Percentiles rank a stretch among this genome's conserved stretches.
Evolutionary conservation across 2,329 filamentous ascomycete genomes (phyloP).

Genomic region (Neophaeococcomyces mojaviensis): DNA sequence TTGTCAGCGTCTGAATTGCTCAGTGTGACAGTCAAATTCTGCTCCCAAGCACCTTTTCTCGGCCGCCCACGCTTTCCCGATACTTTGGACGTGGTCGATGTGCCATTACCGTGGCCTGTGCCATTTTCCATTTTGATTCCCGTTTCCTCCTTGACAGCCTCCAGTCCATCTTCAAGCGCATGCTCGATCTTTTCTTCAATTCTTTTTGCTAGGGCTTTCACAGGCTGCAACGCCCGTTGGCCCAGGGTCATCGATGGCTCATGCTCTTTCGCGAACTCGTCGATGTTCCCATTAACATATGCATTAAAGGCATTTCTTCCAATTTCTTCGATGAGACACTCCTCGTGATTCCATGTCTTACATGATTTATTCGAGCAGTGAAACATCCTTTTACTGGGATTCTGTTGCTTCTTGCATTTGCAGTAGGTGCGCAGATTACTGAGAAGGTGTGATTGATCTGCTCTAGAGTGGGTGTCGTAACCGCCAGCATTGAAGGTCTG

Average conservation of each 20-base stretch:
- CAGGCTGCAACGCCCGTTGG: no score
- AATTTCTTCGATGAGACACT: constrained; percentile 52
- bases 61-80: no score
- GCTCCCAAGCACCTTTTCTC: no score
- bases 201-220: no score
- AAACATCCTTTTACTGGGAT: constrained; percentile 54
- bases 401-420: constrained; percentile 53
- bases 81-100: no score
- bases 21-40: no score
- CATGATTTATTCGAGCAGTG: constrained; percentile 50
- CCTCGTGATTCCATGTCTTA: constrained; percentile 56
- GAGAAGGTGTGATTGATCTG: constrained; percentile 5
- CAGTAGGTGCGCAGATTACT: constrained; percentile 35
- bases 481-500: constrained; percentile 50
- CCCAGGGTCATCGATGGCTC: not conserved
- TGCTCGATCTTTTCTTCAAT: no score
- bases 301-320: not conserved
- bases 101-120: no score
- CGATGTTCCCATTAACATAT: not conserved
- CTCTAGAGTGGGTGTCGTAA: not conserved
- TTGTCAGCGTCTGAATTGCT: no score
- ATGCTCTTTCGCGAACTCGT: not conserved
- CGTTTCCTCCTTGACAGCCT: no score
- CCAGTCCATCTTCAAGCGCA: no score
- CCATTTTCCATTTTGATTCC: no score